phyloP scores from a whole-genome alignment of 495 filamentous ascomycete species.

The Bombardia bombarda region DNA sequence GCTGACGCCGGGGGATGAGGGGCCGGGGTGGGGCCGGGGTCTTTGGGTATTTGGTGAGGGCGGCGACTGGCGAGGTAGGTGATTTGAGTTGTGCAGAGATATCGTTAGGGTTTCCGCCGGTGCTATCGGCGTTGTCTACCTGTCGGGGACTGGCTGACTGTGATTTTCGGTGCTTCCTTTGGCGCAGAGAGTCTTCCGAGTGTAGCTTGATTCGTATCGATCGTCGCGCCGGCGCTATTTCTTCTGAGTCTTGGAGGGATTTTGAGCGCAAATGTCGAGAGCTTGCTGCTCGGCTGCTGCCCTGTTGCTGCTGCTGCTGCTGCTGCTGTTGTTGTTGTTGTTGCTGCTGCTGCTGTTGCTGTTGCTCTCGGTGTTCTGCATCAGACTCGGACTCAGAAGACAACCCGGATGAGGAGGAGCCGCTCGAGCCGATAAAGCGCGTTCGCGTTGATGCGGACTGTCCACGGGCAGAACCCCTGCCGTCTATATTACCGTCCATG shows the following conservation, averaged over 20 bases:
- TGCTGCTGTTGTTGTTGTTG: constrained; percentile 4
- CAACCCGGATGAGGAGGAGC: constrained; percentile 50
- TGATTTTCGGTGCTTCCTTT: constrained; percentile 52
- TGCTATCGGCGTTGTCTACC: constrained; percentile 5
- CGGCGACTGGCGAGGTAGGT: constrained; percentile 74
- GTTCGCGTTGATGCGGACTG: constrained; percentile 18
- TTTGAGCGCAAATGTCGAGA: constrained; percentile 45
- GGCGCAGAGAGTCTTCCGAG: constrained; percentile 64
- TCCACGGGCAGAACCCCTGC: neutral
- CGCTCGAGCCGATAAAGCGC: constrained; percentile 43
- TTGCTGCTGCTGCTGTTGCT: constrained; percentile 5
- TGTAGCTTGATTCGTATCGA: constrained; percentile 89
- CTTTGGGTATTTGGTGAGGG: constrained; percentile 82
- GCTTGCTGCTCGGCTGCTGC: too few species aligned
- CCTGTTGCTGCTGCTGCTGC: constrained; percentile 8
- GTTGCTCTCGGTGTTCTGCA: constrained; percentile 24
- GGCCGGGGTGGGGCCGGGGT: constrained; percentile 82
- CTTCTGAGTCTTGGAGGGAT: constrained; percentile 46
- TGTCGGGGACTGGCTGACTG: constrained; percentile 31
- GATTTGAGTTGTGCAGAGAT: constrained; percentile 66
- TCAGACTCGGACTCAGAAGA: constrained; percentile 58
- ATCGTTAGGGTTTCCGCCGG: constrained; percentile 22
- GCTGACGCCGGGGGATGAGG: constrained; percentile 75
- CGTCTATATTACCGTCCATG: constrained; percentile 4
- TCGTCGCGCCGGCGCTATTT: constrained; percentile 56